Base-by-base conservation (phyloP, 768 basidiomycete genomes). In the Omphalotus guepiniiformis region DNA sequence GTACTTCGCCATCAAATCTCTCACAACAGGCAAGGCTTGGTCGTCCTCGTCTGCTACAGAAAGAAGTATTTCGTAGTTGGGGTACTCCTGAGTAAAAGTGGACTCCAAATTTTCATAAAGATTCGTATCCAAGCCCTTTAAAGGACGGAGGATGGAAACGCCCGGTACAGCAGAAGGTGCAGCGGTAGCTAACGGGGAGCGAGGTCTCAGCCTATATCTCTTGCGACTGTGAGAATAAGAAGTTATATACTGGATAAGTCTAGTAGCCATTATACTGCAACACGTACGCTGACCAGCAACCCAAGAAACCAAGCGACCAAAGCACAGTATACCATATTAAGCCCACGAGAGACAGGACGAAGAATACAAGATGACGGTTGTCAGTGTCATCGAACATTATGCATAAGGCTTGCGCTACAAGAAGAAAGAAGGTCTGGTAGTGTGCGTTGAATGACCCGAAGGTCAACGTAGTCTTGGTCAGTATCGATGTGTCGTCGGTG, bases 81-180 rank as follows among this genome's bases (percentile, higher is more conserved):
- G 83, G 62, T 98, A 98, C 53, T 94, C 87, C 59, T 96, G 93
- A 26, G 70, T 74, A 66, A 98, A 95, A 0, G 90, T 89, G 3
- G 93, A 91, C 65, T 96, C 92, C 41, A 99, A 70, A 63, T 97
- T 97, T 70, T 96, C 93, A 65, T 88, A 97, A 16, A 99, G 77
- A 63, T 98, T 98, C 49, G 86, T 80, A 65, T 99, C 96, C 19
- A 99, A 73, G 12, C 96, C 96, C 63, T 94, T 94, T 42, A 99
- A 74, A 6, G 96, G 96, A 38, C 96, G 82, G 41, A 98, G 74
- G 55, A 98, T 92, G 2, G 93, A 91, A 25, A 98, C 95, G 16
- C 93, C 95, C 9, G 93, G 93, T 3, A 79, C 78, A 15, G 71
- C 60, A 15, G 63, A 57, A 6, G 69, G 52, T 8, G 71, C 62